These are phyloP conservation scores for Castanospermum australe DNA, from an alignment of 306 rosid genomes.

Conservation along the genomic window DNA sequence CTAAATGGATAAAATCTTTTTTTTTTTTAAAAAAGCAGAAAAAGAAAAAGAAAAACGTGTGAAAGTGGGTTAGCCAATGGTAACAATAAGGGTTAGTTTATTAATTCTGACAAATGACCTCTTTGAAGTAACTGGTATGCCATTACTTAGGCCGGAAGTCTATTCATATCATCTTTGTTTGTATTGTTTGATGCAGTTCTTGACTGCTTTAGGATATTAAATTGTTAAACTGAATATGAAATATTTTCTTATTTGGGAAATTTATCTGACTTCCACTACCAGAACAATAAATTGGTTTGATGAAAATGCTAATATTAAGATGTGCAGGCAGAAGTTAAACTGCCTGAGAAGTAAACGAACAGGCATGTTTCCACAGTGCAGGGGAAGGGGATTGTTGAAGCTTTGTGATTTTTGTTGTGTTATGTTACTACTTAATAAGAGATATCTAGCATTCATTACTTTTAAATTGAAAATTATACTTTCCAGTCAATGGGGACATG, in stretches of 20 bases:
- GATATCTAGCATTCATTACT: conserved; percentile 1
- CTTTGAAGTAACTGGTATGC: conserved; percentile 9
- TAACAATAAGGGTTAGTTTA: neutral
- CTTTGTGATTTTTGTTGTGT: conserved; percentile 14
- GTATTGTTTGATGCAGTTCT: neutral
- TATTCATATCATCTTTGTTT: neutral
- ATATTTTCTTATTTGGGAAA: neutral
- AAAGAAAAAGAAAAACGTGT: neutral
- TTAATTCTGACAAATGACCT: neutral
- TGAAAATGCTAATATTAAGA: neutral
- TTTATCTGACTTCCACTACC: neutral
- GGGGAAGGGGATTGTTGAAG: conserved; percentile 13
- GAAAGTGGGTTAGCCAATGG: conserved; percentile 2
- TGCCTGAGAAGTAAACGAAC: neutral
- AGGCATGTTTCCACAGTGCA: neutral
- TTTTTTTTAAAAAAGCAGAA: neutral
- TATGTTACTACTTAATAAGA: conserved; percentile 12
- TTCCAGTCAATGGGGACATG: conserved; percentile 99
- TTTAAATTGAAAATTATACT: conserved; percentile 14
- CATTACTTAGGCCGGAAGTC: conserved; percentile 2
- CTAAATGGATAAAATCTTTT: neutral
- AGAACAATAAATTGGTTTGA: neutral
- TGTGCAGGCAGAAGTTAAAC: conserved; percentile 8
- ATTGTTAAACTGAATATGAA: neutral
- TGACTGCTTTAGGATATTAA: conserved; percentile 5